Percentiles rank a stretch among this genome's conserved stretches.
phyloP scores from a whole-genome alignment of 805 yeast genomes.

The Pichia rugopelliculosa region DNA sequence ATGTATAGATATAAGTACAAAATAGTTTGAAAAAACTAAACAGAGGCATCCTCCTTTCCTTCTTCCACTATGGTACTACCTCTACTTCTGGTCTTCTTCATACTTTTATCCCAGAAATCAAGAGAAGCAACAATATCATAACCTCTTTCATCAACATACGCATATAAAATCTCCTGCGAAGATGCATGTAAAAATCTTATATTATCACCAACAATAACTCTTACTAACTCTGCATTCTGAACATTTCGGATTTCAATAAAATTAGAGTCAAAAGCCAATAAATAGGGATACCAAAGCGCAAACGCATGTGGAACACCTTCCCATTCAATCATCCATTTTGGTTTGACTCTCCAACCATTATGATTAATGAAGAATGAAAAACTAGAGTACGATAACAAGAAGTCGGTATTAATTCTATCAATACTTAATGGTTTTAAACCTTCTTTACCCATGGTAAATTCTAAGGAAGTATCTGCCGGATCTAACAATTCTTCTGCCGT shows the following conservation, averaged over 20 bases:
- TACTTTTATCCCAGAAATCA: slow-evolving; percentile 68
- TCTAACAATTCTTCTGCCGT: slow-evolving; percentile 85
- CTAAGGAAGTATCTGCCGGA: slow-evolving; percentile 97
- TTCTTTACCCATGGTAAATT: slow-evolving; percentile 81
- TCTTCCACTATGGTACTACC: slow-evolving; percentile 2
- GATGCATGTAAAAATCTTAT: slow-evolving; percentile 82
- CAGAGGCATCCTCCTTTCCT: not conserved
- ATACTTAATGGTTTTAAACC: slow-evolving; percentile 78
- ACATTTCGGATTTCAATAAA: slow-evolving; percentile 91
- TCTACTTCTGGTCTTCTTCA: slow-evolving; percentile 19
- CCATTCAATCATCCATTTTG: slow-evolving; percentile 94
- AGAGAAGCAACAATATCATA: slow-evolving; percentile 86
- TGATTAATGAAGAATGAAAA: slow-evolving; percentile 91
- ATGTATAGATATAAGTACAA: not conserved
- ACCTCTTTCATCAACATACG: slow-evolving; percentile 84
- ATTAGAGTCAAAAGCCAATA: slow-evolving; percentile 81
- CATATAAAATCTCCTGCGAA: slow-evolving; percentile 89
- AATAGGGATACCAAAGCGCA: slow-evolving; percentile 90
- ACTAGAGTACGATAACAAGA: slow-evolving; percentile 81
- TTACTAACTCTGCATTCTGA: slow-evolving; percentile 74
- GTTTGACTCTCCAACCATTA: slow-evolving; percentile 94
- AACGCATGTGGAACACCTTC: slow-evolving; percentile 92
- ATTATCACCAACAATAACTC: slow-evolving; percentile 90
- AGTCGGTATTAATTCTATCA: slow-evolving; percentile 83
- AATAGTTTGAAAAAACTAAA: not conserved